Conservation (phyloP, 305 asterid species). For the Fraxinus dipetala region DNA sequence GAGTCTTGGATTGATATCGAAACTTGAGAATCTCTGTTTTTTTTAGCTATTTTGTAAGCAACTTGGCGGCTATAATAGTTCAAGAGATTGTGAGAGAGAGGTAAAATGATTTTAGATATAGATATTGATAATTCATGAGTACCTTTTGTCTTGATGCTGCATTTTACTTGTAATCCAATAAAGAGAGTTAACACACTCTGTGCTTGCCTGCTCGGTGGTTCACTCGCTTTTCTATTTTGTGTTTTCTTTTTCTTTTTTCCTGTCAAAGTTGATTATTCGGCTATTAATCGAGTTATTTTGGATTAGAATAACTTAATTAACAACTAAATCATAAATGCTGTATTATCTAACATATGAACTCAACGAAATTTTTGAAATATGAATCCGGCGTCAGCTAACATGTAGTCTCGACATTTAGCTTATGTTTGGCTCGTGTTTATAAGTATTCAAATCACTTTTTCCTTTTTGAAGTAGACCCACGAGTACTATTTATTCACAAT, state of each 20-base stretch:
- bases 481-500: not conserved
- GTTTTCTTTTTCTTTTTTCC: not conserved
- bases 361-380: not conserved
- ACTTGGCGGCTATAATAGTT: not conserved
- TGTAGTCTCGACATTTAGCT: not conserved
- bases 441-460: too few relatives aligned
- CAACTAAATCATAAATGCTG: not conserved
- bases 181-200: not conserved
- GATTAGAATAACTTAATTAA: not conserved
- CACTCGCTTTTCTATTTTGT: not conserved
- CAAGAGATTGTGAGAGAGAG: not conserved
- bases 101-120: not conserved
- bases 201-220: not conserved
- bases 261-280: not conserved
- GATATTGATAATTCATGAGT: too few relatives aligned
- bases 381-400: not conserved
- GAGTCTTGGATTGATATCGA: not conserved
- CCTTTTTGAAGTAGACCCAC: not conserved
- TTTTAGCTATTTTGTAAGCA: not conserved
- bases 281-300: not conserved
- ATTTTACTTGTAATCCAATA: not conserved
- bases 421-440: not conserved
- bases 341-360: not conserved
- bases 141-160: not conserved
- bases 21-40: not conserved